Base-by-base conservation (phyloP, 257 asterid genomes). In the Ilex aquifolium region DNA sequence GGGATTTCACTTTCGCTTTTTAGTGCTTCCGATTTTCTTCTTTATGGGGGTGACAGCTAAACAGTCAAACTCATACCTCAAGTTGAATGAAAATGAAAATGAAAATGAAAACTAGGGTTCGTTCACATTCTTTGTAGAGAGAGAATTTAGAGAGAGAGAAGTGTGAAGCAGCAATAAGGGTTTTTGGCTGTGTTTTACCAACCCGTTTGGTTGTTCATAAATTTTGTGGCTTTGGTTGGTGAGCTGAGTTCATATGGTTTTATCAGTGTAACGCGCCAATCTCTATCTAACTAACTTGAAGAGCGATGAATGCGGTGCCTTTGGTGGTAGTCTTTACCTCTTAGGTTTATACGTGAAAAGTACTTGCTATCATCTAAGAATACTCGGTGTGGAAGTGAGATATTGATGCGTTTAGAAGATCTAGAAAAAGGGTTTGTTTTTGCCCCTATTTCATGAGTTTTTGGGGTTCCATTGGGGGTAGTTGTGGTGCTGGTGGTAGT, bases 141-240 rank as follows among this genome's bases (percentile, higher is more conserved):
- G 61, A 36, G 66, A 7, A 12, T 16, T 13, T 40, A 44, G 27
- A 13, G 54, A 62, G 15, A 27, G 53, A 17, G 59, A 64, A 32
- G 51, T 10, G 52, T 10, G 15, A 46, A 14, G n/a, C 52, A 51
- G 81, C 64, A 78, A 77, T 80, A 78, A 83, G 80, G 77, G 63
- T 56, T 81, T 83, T 69, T 61, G 76, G 85, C 71, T 82, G 92
- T 76, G 80, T 73, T 79, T 56, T 74, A 87, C 95, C 95, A 81
- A 90, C 85, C 70, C 0, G 66, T 83, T 75, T 77, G 75, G 64
- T 67, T 59, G 69, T 75, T 70, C 80, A 66, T 80, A 75, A 88
- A 86, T 82, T 46, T 74, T 59, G 65, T 65, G 78, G 80, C 76
- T 78, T 79, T 72, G 89, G 92, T 86, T 80, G 95, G 80, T 83